A percentile compares a stretch with the other conserved stretches of the same genome.
Conservation (phyloP, 192 early-diverging fungal species). For the Thamnidium elegans region DNA sequence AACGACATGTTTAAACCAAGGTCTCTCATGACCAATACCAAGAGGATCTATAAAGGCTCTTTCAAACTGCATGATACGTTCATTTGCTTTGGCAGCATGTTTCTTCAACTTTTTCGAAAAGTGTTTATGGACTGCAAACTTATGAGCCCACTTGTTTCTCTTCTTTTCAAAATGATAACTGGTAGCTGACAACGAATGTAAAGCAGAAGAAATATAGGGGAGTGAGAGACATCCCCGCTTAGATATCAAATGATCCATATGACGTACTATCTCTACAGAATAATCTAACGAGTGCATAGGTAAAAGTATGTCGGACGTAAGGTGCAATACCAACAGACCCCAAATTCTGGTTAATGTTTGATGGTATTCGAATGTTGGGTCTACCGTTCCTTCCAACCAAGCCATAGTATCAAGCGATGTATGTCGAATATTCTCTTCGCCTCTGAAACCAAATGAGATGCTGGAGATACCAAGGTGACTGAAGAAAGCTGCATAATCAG, state of each 20-base stretch:
- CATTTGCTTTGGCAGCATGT: conserved; percentile 36
- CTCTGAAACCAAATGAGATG: conserved; percentile 48
- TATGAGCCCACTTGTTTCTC: not conserved
- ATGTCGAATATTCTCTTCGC: conserved; percentile 48
- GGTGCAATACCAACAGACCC: conserved; percentile 40
- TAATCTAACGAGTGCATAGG: conserved; percentile 36
- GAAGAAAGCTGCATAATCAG: conserved; percentile 54
- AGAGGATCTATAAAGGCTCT: conserved; percentile 48
- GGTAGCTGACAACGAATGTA: not conserved
- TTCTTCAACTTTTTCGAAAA: conserved; percentile 11
- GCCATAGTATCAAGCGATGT: conserved; percentile 51
- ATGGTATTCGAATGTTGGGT: conserved; percentile 50
- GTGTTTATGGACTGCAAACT: not conserved
- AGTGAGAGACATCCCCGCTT: not conserved
- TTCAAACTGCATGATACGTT: conserved; percentile 44
- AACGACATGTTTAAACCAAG: conserved; percentile 56
- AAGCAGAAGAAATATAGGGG: not conserved
- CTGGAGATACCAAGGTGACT: conserved; percentile 57
- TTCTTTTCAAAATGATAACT: not conserved
- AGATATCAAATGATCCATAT: conserved; percentile 22
- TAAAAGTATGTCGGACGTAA: conserved; percentile 42
- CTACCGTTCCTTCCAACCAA: conserved; percentile 46
- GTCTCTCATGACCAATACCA: conserved; percentile 28
- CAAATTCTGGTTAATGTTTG: conserved; percentile 42
- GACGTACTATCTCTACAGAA: conserved; percentile 33